Evolutionary conservation across 108 stramenopile genomes (phyloP), one percentile per base, ranked within the genome.

Genomic region (Cyclotella kingstonii): DNA sequence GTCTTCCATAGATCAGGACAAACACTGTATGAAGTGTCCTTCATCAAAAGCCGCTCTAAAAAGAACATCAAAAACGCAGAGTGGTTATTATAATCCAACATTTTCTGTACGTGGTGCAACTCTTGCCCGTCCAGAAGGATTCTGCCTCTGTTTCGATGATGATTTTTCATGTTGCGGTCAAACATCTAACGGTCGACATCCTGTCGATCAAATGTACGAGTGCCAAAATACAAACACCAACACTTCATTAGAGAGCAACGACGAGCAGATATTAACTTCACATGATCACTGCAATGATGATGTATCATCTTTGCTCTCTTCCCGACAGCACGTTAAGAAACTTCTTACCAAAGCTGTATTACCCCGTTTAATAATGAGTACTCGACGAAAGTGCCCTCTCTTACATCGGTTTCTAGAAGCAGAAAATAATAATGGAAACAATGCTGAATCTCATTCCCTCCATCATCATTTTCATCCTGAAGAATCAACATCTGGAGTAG

Each of bases 81-180:
- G 57, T 42, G 35, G 57, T 5, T 49, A 55, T 35, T 63, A 66
- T 41, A 60, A 66, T 18, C 64, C 83, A 41, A 81, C 90, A 14
- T 79, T 70, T 62, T 80, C 84, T 33, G 91, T 92, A 10, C 80
- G 91, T 22, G 91, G 91, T 33, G 79, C 86, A 14, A 77, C 79
- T 3, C 42, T 82, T 42, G 91, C 91, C 35, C 78, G 86, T 2
- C 83, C 87, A 11, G 87, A 92, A 57, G 84, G 90, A 22, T 91
- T 79, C 51, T 91, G 87, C 55, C 50, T 86, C 23, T 87, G 86
- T 45, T 66, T 84, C 73, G 81, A 85, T 28, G 26, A 53, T 22
- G 75, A 79, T 54, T 65, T 68, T 53, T 62, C 61, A 30, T 31
- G 41, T 28, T 39, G 25, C 25, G 22, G 48, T 11, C 36, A 47